Conservation (phyloP, 2,329 filamentous ascomycete species). For the Orbilia brochopaga region DNA sequence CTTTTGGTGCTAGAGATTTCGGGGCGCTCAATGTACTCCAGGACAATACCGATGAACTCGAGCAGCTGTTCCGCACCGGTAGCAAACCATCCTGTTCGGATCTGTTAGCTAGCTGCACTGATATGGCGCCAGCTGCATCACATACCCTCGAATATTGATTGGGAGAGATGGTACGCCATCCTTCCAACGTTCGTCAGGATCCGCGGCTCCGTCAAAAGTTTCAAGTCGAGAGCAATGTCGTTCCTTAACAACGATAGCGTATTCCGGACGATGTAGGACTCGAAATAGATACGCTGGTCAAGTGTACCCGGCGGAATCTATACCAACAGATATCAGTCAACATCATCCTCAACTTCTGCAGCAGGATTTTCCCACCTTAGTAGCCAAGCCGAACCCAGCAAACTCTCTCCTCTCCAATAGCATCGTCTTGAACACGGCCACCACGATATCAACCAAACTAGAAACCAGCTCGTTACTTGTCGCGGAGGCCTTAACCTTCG, state of each 20-base stretch:
- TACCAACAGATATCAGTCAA: constrained; percentile 1
- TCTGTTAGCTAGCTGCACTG: background rate
- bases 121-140: background rate
- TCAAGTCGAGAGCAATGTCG: constrained; percentile 73
- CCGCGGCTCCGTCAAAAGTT: constrained; percentile 77
- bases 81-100: constrained; percentile 75
- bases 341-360: background rate
- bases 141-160: constrained; percentile 81
- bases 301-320: constrained; percentile 78
- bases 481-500: constrained; percentile 65
- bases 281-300: constrained; percentile 93
- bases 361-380: constrained; percentile 66
- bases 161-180: constrained; percentile 79
- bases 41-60: constrained; percentile 80
- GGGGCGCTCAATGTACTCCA: constrained; percentile 87
- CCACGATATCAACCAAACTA: constrained; percentile 75
- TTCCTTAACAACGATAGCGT: constrained; percentile 74
- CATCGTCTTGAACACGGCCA: constrained; percentile 84
- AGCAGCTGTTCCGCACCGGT: constrained; percentile 82
- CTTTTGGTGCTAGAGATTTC: constrained; percentile 81
- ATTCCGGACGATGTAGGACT: constrained; percentile 82
- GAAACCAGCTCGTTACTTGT: constrained; percentile 60
- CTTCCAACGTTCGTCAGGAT: constrained; percentile 85
- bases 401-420: constrained; percentile 88
- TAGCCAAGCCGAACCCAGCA: constrained; percentile 79